These are phyloP conservation scores for Globisporangium nagaii DNA, from an alignment of 352 stramenopile species.

Conservation along the genomic window DNA sequence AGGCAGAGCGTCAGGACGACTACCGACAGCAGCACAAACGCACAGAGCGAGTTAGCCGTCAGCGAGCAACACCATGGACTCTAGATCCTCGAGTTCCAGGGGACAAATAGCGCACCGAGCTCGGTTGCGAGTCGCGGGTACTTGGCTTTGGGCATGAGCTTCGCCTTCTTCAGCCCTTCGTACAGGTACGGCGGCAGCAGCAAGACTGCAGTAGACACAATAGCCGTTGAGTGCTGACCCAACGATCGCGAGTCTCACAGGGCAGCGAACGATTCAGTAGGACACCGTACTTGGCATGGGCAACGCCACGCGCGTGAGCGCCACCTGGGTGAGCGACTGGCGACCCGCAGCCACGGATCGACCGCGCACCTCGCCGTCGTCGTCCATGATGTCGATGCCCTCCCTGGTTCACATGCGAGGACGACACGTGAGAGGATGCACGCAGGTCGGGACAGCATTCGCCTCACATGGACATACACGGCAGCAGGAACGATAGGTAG, in stretches of 20 bases:
- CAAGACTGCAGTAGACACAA: slow-evolving; percentile 36
- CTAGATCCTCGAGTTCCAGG: too few species aligned
- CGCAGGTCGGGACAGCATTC: too few species aligned
- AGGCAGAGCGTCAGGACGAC: slow-evolving; percentile 68
- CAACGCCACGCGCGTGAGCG: slow-evolving; percentile 69
- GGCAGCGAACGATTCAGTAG: too few species aligned
- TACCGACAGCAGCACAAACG: neutral
- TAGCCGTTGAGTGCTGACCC: too few species aligned
- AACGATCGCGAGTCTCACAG: too few species aligned
- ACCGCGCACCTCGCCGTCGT: slow-evolving; percentile 71
- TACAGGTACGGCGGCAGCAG: slow-evolving; percentile 79
- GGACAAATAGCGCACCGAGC: slow-evolving; percentile 54
- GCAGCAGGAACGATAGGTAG: too few species aligned
- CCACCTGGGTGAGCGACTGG: slow-evolving; percentile 75
- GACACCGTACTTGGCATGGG: slow-evolving; percentile 80
- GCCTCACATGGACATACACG: neutral
- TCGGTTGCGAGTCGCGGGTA: slow-evolving; percentile 74
- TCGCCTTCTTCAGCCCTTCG: slow-evolving; percentile 67
- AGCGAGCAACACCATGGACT: too few species aligned
- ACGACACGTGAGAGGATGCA: too few species aligned
- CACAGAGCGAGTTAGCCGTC: neutral
- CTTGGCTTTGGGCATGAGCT: slow-evolving; percentile 63
- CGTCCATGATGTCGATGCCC: slow-evolving; percentile 81
- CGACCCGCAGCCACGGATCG: slow-evolving; percentile 72
- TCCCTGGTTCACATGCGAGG: slow-evolving; percentile 28